These are phyloP conservation scores for Anethum foeniculum DNA, from an alignment of 140 eudicot species.

Conservation along the genomic window DNA sequence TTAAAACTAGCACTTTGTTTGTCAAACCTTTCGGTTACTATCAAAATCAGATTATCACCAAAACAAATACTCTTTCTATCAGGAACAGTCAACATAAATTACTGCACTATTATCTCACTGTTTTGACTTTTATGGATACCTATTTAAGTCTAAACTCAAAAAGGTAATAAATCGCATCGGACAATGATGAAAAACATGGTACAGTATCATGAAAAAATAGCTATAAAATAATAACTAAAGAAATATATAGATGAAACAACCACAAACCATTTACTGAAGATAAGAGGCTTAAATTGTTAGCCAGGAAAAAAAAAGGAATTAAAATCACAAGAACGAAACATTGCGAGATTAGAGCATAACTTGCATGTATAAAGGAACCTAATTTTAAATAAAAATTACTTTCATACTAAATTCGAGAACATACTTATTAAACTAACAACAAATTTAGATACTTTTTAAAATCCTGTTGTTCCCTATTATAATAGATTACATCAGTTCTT, in stretches of 20 bases:
- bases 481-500: background rate
- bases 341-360: background rate
- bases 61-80: conserved; percentile 30
- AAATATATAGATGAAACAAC: background rate
- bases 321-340: background rate
- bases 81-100: background rate
- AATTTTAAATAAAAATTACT: background rate
- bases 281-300: background rate
- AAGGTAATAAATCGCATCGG: background rate
- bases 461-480: background rate
- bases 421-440: background rate
- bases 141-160: background rate
- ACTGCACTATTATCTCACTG: background rate
- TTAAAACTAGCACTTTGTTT: background rate
- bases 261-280: background rate
- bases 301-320: background rate
- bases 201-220: background rate
- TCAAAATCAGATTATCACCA: background rate
- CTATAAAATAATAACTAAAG: background rate
- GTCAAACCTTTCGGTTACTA: background rate
- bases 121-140: background rate
- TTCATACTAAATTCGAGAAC: background rate
- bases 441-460: background rate
- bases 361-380: background rate
- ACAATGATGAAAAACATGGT: background rate